A percentile compares a stretch with the other conserved stretches of the same genome.
Evolutionary conservation across 371 early-diverging fungal genomes (phyloP).

Genomic region (Parasitella parasitica): DNA sequence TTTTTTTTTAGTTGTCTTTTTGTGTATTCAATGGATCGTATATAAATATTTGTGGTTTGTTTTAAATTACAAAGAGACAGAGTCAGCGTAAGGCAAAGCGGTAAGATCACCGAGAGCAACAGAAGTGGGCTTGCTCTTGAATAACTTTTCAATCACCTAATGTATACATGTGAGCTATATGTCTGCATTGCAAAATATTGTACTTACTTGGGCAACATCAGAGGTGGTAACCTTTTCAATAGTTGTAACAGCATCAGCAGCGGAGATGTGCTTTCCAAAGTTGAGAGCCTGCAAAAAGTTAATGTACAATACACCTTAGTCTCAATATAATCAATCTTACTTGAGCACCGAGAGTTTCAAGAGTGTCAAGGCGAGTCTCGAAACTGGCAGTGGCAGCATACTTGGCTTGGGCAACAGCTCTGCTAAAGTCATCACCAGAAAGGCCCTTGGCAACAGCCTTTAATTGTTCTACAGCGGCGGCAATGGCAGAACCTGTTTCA

Average conservation of each 20-base stretch:
- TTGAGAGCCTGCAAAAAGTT: slow-evolving; percentile 39
- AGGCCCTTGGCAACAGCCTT: slow-evolving; percentile 60
- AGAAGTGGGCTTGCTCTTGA: slow-evolving; percentile 76
- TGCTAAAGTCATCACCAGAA: slow-evolving; percentile 66
- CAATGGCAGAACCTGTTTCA: slow-evolving; percentile 64
- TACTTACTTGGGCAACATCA: slow-evolving; percentile 59
- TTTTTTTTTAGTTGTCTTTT: slow-evolving; percentile 1
- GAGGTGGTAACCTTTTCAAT: slow-evolving; percentile 65
- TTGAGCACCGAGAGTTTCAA: slow-evolving; percentile 49
- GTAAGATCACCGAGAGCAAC: slow-evolving; percentile 80
- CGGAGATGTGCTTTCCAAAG: slow-evolving; percentile 47
- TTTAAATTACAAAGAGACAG: slow-evolving; percentile 59
- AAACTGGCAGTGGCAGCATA: slow-evolving; percentile 69
- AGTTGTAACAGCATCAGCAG: slow-evolving; percentile 53
- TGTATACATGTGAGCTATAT: neutral
- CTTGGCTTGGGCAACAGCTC: slow-evolving; percentile 87
- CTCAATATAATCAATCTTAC: slow-evolving; percentile 23
- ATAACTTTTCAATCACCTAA: slow-evolving; percentile 66
- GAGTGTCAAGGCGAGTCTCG: slow-evolving; percentile 63
- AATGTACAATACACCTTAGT: neutral
- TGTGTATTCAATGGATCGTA: neutral
- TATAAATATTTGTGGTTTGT: slow-evolving; percentile 12
- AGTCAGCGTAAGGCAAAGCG: slow-evolving; percentile 84
- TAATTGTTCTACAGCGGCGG: slow-evolving; percentile 71
- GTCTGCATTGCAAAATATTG: neutral